Conservation (phyloP, 768 basidiomycete genomes). For the Phaeotremella fagi region DNA sequence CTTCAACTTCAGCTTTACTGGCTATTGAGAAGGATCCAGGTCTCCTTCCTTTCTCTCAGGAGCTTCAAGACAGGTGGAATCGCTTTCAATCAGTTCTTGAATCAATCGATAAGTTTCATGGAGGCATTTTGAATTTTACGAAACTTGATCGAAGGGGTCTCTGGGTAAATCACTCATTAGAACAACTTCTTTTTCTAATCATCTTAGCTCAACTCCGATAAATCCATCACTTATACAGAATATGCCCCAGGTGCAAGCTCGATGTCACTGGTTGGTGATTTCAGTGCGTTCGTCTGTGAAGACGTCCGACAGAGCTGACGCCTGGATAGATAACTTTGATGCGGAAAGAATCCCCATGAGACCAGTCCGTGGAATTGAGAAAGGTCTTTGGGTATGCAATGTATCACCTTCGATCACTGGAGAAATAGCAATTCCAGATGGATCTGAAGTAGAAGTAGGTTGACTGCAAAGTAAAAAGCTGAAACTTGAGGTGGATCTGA, state of each 20-base stretch:
- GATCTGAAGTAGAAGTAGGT: not conserved
- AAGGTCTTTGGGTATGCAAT: not conserved
- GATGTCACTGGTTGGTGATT: conserved; percentile 1
- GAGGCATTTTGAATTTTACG: not conserved
- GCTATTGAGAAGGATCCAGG: too few species aligned
- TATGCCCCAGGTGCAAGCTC: not conserved
- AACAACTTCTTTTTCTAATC: not conserved
- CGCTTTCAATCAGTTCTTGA: not conserved
- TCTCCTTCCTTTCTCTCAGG: too few species aligned
- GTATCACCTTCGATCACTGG: not conserved
- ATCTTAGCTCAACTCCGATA: not conserved
- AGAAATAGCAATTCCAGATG: not conserved
- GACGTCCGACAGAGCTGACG: not conserved
- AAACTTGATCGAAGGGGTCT: not conserved
- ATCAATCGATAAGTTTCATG: not conserved
- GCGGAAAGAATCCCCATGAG: not conserved
- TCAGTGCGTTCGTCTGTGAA: conserved; percentile 1
- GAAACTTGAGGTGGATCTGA: not conserved
- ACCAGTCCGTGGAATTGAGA: not conserved
- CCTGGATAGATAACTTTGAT: conserved; percentile 2
- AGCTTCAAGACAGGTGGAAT: not conserved
- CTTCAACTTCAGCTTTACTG: too few species aligned
- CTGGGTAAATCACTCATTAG: not conserved
- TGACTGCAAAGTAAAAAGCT: not conserved
- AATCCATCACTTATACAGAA: not conserved